Evolutionary conservation across 2,329 filamentous ascomycete genomes (phyloP).

Genomic region (Colletotrichum magnum): DNA sequence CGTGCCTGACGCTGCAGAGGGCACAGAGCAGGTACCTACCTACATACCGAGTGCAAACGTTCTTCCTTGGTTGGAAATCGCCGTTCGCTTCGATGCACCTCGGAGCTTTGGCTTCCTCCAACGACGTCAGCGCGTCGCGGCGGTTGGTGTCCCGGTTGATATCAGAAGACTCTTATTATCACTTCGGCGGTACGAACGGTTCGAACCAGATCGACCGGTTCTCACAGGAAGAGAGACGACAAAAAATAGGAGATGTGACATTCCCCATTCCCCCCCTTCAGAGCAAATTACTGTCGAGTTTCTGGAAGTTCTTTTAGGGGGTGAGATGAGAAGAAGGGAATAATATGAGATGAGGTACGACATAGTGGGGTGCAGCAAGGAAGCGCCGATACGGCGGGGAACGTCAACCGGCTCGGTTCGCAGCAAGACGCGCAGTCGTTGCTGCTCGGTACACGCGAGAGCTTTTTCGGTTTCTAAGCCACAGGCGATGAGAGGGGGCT

Average conservation of each 20-base stretch:
- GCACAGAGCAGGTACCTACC: not conserved
- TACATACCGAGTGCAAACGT: too few relatives aligned
- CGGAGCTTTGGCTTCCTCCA: too few relatives aligned
- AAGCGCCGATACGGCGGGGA: slow-evolving; percentile 8
- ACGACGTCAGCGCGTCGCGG: too few relatives aligned
- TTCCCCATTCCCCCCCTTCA: not conserved
- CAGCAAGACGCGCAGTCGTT: not conserved
- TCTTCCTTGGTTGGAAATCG: not conserved
- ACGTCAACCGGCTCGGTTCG: slow-evolving; percentile 17
- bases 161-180: too few relatives aligned
- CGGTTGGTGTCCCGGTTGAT: not conserved
- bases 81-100: not conserved
- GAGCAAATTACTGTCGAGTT: slow-evolving; percentile 3
- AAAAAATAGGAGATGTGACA: slow-evolving; percentile 11
- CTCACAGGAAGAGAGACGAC: too few relatives aligned
- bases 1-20: not conserved
- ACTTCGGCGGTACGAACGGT: too few relatives aligned
- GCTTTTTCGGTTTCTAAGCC: slow-evolving; percentile 9
- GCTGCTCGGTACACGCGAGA: too few relatives aligned
- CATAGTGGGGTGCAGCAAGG: slow-evolving; percentile 14
- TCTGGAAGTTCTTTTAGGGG: slow-evolving; percentile 19
- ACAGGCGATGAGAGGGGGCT: not conserved
- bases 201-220: too few relatives aligned
- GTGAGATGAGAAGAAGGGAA: not conserved
- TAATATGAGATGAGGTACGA: slow-evolving; percentile 11